phyloP scores from a whole-genome alignment of 768 basidiomycete species.

The Rhizopogon roseolus region DNA sequence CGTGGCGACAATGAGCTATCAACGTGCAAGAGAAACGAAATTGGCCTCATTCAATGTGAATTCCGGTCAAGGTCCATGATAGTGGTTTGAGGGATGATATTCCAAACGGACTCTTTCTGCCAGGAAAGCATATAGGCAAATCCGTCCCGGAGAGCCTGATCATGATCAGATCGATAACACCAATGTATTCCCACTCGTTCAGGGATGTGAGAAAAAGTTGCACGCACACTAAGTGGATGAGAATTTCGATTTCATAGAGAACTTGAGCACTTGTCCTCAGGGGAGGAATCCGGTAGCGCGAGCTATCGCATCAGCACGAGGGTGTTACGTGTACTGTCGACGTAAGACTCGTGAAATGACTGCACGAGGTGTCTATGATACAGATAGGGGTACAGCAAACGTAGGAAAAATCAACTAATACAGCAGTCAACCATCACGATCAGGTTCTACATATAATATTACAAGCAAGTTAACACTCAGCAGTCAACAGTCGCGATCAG shows the following conservation, averaged over 20 bases:
- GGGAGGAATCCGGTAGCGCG: background rate
- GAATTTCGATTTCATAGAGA: background rate
- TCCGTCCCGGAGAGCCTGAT: slow-evolving; percentile 13
- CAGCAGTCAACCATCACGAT: too few relatives aligned
- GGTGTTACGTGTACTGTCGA: slow-evolving; percentile 23
- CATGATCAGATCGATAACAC: slow-evolving; percentile 10
- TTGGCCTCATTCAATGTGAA: background rate
- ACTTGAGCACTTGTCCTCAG: background rate
- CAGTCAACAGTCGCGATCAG: too few relatives aligned
- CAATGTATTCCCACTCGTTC: background rate
- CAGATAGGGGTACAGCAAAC: background rate
- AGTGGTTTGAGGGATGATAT: slow-evolving; percentile 17
- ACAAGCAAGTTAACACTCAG: background rate
- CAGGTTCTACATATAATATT: too few relatives aligned
- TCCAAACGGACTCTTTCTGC: slow-evolving; percentile 4
- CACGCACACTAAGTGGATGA: slow-evolving; percentile 2
- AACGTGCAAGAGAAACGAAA: background rate
- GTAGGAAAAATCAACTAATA: too few relatives aligned
- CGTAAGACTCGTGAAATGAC: slow-evolving; percentile 18
- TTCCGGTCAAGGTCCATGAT: slow-evolving; percentile 7
- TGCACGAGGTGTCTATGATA: background rate
- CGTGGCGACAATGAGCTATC: background rate
- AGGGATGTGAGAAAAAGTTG: slow-evolving; percentile 13
- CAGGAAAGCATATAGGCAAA: slow-evolving; percentile 10
- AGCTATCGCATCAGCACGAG: background rate